These are phyloP conservation scores for Ophiostoma pallidulum DNA, from an alignment of 2,329 filamentous ascomycete species.

Conservation along the genomic window DNA sequence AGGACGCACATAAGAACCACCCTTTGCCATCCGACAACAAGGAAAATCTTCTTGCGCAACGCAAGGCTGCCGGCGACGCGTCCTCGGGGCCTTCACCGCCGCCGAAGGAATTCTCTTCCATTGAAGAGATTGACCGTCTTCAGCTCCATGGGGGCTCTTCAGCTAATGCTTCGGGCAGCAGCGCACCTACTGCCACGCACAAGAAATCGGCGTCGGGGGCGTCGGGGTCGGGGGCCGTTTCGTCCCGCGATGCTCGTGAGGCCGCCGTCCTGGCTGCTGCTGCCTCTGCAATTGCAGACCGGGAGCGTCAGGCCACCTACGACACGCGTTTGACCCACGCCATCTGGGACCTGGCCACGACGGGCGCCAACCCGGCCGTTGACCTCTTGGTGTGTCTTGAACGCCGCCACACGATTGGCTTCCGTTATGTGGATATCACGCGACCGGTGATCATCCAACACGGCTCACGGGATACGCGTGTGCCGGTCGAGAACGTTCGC, in stretches of 20 bases:
- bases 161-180: slow-evolving; percentile 5
- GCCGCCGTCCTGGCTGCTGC: slow-evolving; percentile 40
- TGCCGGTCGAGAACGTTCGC: slow-evolving; percentile 87
- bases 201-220: slow-evolving; percentile 19
- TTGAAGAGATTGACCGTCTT: slow-evolving; percentile 42
- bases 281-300: slow-evolving; percentile 54
- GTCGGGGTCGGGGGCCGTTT: slow-evolving; percentile 10
- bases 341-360: slow-evolving; percentile 89
- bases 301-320: slow-evolving; percentile 65
- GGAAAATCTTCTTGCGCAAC: slow-evolving; percentile 32
- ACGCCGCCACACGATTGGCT: slow-evolving; percentile 81
- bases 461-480: slow-evolving; percentile 78
- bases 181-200: slow-evolving; percentile 15
- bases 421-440: slow-evolving; percentile 93
- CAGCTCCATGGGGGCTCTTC: slow-evolving; percentile 22
- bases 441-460: slow-evolving; percentile 89
- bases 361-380: slow-evolving; percentile 84
- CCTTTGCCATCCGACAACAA: slow-evolving; percentile 34
- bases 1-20: slow-evolving; percentile 21
- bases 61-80: slow-evolving; percentile 15
- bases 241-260: slow-evolving; percentile 17
- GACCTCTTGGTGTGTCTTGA: slow-evolving; percentile 90
- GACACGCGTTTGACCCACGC: slow-evolving; percentile 80
- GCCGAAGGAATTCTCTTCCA: slow-evolving; percentile 22
- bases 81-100: slow-evolving; percentile 13